A percentile compares a stretch with the other conserved stretches of the same genome.
phyloP scores from a whole-genome alignment of 345 rosid genomes.

The Gossypium arboreum region DNA sequence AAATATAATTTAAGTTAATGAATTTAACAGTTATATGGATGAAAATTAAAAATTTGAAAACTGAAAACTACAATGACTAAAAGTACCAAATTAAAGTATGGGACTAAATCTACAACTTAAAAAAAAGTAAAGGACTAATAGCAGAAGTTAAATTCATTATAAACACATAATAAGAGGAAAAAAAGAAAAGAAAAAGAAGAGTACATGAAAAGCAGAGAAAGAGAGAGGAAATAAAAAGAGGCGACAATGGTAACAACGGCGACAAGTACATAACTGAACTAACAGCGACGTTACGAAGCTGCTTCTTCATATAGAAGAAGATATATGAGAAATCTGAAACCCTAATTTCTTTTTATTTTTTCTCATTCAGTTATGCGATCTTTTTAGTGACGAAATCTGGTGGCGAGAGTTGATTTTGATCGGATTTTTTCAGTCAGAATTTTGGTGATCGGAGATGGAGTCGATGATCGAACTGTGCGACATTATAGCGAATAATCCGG shows the following conservation, averaged over 20 bases:
- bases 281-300: constrained; percentile 10
- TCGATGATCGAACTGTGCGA: constrained; percentile 85
- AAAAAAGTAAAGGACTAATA: background rate
- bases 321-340: constrained; percentile 2
- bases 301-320: background rate
- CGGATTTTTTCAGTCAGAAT: background rate
- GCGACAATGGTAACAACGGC: constrained; percentile 5
- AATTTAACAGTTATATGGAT: no score
- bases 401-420: background rate
- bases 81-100: no score
- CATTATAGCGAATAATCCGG: constrained; percentile 68
- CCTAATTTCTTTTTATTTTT: background rate
- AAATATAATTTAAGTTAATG: no score
- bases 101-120: no score
- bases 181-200: background rate
- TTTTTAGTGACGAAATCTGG: background rate
- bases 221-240: background rate
- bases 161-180: background rate
- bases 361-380: background rate
- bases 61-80: no score
- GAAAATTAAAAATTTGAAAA: no score
- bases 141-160: background rate
- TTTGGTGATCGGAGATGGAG: constrained; percentile 47
- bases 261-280: background rate
- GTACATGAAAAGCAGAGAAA: background rate